These are phyloP conservation scores for Lathyrus tuberosus DNA, from an alignment of 306 rosid genomes.

Conservation along the genomic window DNA sequence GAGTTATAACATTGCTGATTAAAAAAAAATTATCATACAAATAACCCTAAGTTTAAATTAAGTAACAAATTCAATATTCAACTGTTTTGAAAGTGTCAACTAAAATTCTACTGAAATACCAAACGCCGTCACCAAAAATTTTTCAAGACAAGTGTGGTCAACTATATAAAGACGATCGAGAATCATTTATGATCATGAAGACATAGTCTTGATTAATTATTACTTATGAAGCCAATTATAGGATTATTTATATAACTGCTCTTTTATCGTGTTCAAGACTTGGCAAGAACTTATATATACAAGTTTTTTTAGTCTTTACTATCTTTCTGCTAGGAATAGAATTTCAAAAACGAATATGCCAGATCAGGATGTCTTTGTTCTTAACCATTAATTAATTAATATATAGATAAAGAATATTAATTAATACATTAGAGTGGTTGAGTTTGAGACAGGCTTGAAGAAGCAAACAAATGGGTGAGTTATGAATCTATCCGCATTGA, in stretches of 20 bases:
- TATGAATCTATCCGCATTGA: constrained; percentile 39
- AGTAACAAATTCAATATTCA: constrained; percentile 24
- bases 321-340: constrained; percentile 20
- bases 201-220: constrained; percentile 6
- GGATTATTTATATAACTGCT: constrained; percentile 2
- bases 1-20: no score
- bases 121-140: constrained; percentile 13
- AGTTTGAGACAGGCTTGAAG: constrained; percentile 39
- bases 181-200: constrained; percentile 13
- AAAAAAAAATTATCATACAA: background rate
- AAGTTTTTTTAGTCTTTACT: constrained; percentile 24
- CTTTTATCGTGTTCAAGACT: constrained; percentile 43
- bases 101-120: background rate
- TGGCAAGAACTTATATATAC: constrained; percentile 40
- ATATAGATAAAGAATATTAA: background rate
- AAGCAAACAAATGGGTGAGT: constrained; percentile 35
- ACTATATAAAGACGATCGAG: background rate
- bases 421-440: constrained; percentile 40
- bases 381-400: constrained; percentile 1
- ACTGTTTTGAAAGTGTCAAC: constrained; percentile 33
- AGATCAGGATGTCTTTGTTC: constrained; percentile 13
- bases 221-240: constrained; percentile 19
- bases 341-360: constrained; percentile 33
- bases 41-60: background rate
- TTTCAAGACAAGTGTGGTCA: constrained; percentile 27